Percentiles rank a stretch among this genome's conserved stretches.
phyloP scores from a whole-genome alignment of 2,329 filamentous ascomycete species.

The Trichophyton rubrum region DNA sequence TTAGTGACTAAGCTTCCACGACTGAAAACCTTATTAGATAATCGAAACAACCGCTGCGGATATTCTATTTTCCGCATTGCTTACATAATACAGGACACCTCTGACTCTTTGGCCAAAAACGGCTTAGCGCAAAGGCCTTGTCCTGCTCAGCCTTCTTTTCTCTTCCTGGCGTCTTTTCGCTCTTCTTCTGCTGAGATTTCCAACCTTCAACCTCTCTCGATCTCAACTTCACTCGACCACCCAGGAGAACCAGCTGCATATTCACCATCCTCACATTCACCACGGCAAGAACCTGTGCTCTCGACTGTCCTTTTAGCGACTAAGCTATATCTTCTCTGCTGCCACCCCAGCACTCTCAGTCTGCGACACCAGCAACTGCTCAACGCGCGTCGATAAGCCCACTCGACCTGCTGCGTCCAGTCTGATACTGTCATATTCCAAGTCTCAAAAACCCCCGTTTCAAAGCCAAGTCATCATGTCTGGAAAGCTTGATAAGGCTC shows the following conservation, averaged over 20 bases:
- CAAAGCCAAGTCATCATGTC: constrained; percentile 50
- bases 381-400: neutral
- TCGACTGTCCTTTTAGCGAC: neutral
- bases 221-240: constrained; percentile 1
- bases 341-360: neutral
- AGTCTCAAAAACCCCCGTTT: neutral
- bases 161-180: neutral
- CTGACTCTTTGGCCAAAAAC: neutral
- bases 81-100: neutral
- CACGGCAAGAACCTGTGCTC: neutral
- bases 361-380: neutral
- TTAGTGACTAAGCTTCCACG: no score
- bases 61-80: neutral
- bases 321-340: neutral
- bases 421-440: neutral
- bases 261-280: constrained; percentile 7
- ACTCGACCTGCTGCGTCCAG: neutral
- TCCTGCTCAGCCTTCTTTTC: neutral
- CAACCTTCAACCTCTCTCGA: neutral
- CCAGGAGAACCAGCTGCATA: constrained; percentile 7
- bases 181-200: neutral
- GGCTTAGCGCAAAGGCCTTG: neutral
- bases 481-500: constrained; percentile 90
- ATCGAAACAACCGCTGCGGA: neutral
- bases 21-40: neutral